These are phyloP conservation scores for Cornus kousa DNA, from an alignment of 148 eudicot species.

Conservation along the genomic window DNA sequence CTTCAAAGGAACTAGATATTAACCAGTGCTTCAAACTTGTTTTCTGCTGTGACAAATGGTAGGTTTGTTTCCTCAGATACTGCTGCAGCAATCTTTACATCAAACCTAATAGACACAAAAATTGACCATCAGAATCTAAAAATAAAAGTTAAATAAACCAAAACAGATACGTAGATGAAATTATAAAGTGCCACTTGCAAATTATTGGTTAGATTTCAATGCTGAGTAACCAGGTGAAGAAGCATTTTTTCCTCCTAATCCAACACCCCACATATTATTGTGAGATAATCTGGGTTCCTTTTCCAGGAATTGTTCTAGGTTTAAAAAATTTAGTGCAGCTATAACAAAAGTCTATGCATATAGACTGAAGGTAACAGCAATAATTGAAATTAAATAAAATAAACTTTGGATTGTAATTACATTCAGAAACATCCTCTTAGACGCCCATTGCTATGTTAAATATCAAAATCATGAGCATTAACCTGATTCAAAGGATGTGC, in stretches of 20 bases:
- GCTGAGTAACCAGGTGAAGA: neutral
- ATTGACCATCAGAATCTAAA: too few relatives aligned
- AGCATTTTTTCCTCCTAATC: neutral
- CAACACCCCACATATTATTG: neutral
- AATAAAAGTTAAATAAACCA: slow-evolving; percentile 6
- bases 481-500: too few relatives aligned
- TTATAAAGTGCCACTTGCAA: neutral
- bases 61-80: slow-evolving; percentile 90
- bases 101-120: slow-evolving; percentile 51
- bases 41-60: slow-evolving; percentile 96
- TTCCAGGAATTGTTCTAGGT: neutral
- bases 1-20: neutral
- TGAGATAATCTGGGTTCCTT: neutral
- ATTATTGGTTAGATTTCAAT: neutral
- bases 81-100: slow-evolving; percentile 90
- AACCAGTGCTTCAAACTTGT: slow-evolving; percentile 98
- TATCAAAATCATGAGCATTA: too few relatives aligned
- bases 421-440: neutral
- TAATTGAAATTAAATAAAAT: too few relatives aligned
- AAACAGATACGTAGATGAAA: neutral
- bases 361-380: neutral
- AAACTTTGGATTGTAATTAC: neutral
- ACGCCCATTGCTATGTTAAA: too few relatives aligned
- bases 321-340: neutral
- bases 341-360: neutral